Evolutionary conservation across 2,329 filamentous ascomycete genomes (phyloP), one percentile per base, ranked within the genome.

Genomic region (Triangularia verruculosa): DNA sequence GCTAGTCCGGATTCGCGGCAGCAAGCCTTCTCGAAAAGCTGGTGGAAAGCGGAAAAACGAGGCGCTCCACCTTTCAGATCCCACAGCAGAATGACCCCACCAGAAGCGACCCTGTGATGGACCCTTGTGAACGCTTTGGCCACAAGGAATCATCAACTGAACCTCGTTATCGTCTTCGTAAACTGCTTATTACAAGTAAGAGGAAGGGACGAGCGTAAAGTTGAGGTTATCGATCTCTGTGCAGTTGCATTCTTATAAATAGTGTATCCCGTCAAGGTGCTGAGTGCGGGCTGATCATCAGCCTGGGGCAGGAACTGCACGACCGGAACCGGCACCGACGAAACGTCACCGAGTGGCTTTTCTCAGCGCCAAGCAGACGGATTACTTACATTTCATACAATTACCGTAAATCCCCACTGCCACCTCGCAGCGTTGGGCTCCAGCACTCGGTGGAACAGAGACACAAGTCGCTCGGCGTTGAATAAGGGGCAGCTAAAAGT

Each of bases 361-460:
- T 59, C 11, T 51, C 59, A 56, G 51, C 55, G 61, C 61, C 61
- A 63, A 63, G 61, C 30, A 43, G 27, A 30, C 47, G 54, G 27
- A 53, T 55, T 54, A 9, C 51, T 15, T 54, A 24, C 51, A 54
- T 25, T 27, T 54, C 25, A 15, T 54, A 54, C 22, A 24, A 54
- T 28, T 25, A 54, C 51, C 20, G 51, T 54, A 54, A 24, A 25
- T 54, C 51, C 22, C 51, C 51, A 54, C 51, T 17, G 17, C 20
- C 20, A 54, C 27, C 22, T 54, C 51, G 51, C 51, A 7, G 51
- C 51, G 27, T 54, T n/a, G 12, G 51, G 51, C 51, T 28, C 25
- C 51, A 54, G 51, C 22, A 54, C 51, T n/a, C 9, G 20, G 51
- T 54, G 51, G 51, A 52, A 54, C 51, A n/a, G n/a, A 54, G 51